Evolutionary conservation across 148 eudicot genomes (phyloP).

Genomic region (Fallopia convolvulus): DNA sequence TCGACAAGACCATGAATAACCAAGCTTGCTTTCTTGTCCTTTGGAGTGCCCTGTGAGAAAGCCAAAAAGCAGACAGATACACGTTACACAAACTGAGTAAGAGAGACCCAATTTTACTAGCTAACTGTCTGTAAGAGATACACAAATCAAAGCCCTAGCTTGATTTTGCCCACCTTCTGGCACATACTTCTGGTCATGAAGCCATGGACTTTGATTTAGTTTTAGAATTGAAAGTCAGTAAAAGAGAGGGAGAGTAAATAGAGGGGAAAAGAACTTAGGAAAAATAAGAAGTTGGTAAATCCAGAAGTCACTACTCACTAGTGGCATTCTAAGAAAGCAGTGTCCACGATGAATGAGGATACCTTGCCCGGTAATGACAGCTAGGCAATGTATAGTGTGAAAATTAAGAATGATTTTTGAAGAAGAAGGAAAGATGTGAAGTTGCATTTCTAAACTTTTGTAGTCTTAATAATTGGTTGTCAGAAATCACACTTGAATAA

Average conservation of each 20-base stretch:
- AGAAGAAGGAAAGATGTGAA: background rate
- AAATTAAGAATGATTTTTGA: background rate
- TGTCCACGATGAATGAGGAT: too few relatives aligned
- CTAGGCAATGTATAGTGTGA: background rate
- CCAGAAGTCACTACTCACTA: background rate
- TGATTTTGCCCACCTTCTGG: background rate
- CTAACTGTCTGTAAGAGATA: background rate
- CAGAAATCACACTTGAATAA: background rate
- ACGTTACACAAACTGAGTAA: constrained; percentile 6
- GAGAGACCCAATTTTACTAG: background rate
- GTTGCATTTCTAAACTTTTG: background rate
- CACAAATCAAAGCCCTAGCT: background rate
- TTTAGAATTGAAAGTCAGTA: background rate
- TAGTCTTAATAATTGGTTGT: background rate
- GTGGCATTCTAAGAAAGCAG: background rate
- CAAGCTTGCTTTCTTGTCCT: constrained; percentile 83
- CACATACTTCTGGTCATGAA: background rate
- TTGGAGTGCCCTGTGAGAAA: constrained; percentile 73
- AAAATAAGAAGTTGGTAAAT: background rate
- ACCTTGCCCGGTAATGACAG: background rate
- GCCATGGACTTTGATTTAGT: background rate
- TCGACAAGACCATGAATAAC: constrained; percentile 89
- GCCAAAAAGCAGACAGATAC: background rate
- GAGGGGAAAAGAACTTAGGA: background rate
- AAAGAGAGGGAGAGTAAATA: background rate